phyloP scores from a whole-genome alignment of 2,329 filamentous ascomycete species.

The Colletotrichum australisinense region DNA sequence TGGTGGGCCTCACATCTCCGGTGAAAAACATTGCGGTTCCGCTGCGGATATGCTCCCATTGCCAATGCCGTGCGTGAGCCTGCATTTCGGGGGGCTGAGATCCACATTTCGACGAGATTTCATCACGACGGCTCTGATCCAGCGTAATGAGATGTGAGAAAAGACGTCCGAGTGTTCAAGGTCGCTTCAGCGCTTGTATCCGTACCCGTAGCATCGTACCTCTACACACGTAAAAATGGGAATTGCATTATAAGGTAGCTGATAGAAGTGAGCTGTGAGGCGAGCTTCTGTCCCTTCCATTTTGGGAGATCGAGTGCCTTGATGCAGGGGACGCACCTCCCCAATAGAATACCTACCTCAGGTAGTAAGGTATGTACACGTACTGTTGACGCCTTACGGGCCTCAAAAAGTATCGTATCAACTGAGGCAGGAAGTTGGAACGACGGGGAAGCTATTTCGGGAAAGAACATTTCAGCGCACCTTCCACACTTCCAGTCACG shows the following conservation, averaged over 20 bases:
- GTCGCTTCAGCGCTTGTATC: not conserved
- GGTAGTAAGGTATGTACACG: too few relatives aligned
- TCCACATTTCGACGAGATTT: conserved; percentile 10
- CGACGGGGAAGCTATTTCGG: not conserved
- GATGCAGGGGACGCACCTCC: not conserved
- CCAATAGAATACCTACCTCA: not conserved
- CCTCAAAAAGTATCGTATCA: not conserved
- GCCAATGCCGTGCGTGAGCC: not conserved
- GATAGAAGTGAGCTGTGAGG: not conserved
- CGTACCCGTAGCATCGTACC: not conserved
- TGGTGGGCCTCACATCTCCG: conserved; percentile 17
- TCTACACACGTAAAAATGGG: not conserved
- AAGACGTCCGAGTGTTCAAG: not conserved
- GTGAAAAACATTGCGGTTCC: not conserved
- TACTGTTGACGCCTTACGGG: not conserved
- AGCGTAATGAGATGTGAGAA: not conserved
- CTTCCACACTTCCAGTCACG: not conserved
- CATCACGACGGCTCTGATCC: not conserved
- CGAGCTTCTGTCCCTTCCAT: not conserved
- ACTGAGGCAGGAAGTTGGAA: not conserved
- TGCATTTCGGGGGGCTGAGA: not conserved
- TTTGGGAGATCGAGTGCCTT: not conserved
- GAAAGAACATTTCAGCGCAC: not conserved
- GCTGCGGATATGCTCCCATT: conserved; percentile 1
- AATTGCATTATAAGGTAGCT: not conserved